Evolutionary conservation across 176 grass and related monocot species (phyloP), one percentile per base, ranked within the genome.

Genomic region (Aegilops bicornis): DNA sequence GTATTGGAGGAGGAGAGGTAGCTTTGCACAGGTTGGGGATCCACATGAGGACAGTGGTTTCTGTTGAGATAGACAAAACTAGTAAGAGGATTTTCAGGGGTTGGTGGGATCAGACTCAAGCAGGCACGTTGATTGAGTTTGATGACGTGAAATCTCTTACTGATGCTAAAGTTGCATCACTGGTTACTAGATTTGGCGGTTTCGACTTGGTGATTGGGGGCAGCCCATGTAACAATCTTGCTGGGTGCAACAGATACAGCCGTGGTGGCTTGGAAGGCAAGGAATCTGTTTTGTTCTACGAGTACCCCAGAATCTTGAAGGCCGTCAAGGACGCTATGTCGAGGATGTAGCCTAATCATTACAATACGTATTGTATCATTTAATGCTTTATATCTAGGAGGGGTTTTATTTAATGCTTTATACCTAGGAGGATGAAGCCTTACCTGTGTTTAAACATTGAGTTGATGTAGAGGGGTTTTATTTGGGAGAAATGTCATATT

Each of bases 1-100:
- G 95, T n/a, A 97, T 97, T 77, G 95, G 95, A 7, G 95, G 95
- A 43, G 95, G 80, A 36, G 95, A 97, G 85, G 95, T 97, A 19
- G 92, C 95, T 78, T 85, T 97, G 13, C 89, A 97, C n/a, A 86
- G 82, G 6, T 71, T 97, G 12, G 95, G 92, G 6, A 91, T 98
- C 32, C 85, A 39, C 50, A 82, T 95, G 85, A 95, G 79, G 14
- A 58, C 79, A 2, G 90, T 94, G 16, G 50, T 97, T 39, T 97
- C 95, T 6, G 92, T 94, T 30, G 95, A 97, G 77, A 89, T 91
- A 10, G 92, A 86, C 25, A 66, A 93, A 30, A 69, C 87, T 19
- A 97, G 87, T 27, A 83, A 88, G 73, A 91, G 74, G 0, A 58
- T 97, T 31, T 19, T 97, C n/a, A 87, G 64, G 77, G 73, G 84